Conservation (phyloP, 2,329 filamentous ascomycete genomes). For the Ophidiomyces ophidiicola region DNA sequence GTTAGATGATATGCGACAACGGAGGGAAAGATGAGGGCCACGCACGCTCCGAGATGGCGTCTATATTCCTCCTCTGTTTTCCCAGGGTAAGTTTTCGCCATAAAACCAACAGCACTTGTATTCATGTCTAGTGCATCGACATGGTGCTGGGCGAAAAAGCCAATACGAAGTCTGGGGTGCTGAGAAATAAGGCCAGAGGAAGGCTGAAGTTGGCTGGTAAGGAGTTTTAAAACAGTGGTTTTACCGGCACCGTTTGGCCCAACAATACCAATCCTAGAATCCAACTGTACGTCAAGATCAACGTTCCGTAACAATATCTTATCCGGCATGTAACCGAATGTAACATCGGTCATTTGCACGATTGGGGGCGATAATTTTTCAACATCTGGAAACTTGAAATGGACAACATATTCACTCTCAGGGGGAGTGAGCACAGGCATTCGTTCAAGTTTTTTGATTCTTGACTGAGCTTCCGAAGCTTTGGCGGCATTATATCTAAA, state of each 20-base stretch:
- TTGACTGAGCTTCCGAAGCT: constrained; percentile 92
- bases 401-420: constrained; percentile 87
- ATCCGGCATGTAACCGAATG: constrained; percentile 75
- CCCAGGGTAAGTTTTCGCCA: constrained; percentile 83
- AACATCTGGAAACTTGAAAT: constrained; percentile 94
- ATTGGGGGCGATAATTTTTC: constrained; percentile 96
- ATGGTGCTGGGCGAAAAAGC: constrained; percentile 98
- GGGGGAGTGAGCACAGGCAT: constrained; percentile 88
- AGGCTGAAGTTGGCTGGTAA: constrained; percentile 72
- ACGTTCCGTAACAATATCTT: constrained; percentile 71
- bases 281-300: constrained; percentile 91
- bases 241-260: constrained; percentile 98
- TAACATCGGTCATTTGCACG: constrained; percentile 88
- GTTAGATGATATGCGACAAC: constrained; percentile 31
- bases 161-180: constrained; percentile 76
- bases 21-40: constrained; percentile 21
- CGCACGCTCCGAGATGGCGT: constrained; percentile 79
- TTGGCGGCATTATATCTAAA: constrained; percentile 99
- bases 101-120: constrained; percentile 83
- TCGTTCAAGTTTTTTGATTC: constrained; percentile 97
- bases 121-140: constrained; percentile 89
- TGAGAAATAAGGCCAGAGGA: constrained; percentile 72
- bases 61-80: constrained; percentile 94
- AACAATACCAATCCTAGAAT: constrained; percentile 97
- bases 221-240: constrained; percentile 94